Evolutionary conservation across 345 rosid species (phyloP), one percentile per base, ranked within the genome.

Genomic region (Theobroma cacao): DNA sequence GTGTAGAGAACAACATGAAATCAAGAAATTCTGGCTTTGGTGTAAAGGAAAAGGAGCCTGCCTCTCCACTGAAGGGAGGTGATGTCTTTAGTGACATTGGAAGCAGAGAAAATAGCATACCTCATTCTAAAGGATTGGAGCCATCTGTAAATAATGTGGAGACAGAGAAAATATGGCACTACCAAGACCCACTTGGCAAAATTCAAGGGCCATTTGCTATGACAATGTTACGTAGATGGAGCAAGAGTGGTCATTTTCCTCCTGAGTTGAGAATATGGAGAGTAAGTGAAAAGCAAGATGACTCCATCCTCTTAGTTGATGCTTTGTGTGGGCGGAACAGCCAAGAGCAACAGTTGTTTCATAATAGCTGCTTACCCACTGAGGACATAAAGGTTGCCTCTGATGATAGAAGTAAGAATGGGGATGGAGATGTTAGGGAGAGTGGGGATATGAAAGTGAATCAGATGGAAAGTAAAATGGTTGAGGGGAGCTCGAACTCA

Each of bases 191-290:
- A 65, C 75, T 67, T 70, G 93, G 92, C 78, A 92, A 85, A 83
- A 78, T 82, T 82, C 99, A 92, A 78, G 99, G 99, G 60, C 98
- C 99, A 43, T 96, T 96, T 87, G 33, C 91, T 52, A 76, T 94
- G 91, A 75, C 69, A 78, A 90, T 86, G 81, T 84, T 96, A 75
- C 91, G 91, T 43, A 90, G 86, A 82, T 96, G 99, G 99, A 90
- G 86, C 72, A 64, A 73, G 58, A 80, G 78, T 77, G 91, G 95
- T 74, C 91, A 84, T 82, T 96, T 96, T 61, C 98, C 99, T n/a
- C 75, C 67, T 77, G 82, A 86, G 82, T 83, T 91, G 58, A 88
- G 80, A 84, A 91, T 96, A 73, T 96, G 99, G 99, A 90, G 85
- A 82, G 78, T 47, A 69, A 83, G 83, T 81, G 90, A 89, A 80